Evolutionary conservation across 1,284 basidiomycete species (phyloP).

Genomic region (Gomphus bonarii): DNA sequence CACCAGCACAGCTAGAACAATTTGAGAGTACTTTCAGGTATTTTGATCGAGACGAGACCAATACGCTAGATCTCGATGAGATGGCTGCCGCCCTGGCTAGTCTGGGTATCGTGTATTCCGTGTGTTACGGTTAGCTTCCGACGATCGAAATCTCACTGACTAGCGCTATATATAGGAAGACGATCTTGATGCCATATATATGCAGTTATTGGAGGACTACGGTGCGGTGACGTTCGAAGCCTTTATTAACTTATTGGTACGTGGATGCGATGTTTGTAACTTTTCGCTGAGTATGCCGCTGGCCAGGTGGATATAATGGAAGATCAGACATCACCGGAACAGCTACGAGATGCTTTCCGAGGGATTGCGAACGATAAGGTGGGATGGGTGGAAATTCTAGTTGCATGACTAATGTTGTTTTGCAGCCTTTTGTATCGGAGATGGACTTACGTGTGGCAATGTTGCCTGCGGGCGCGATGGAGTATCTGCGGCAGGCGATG

Average conservation of each 20-base stretch:
- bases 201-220: constrained; percentile 75
- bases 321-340: constrained; percentile 89
- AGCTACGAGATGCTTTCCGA: constrained; percentile 89
- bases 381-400: constrained; percentile 15
- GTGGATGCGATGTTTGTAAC: no score
- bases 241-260: constrained; percentile 86
- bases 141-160: not conserved
- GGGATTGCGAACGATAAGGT: constrained; percentile 89
- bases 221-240: constrained; percentile 90
- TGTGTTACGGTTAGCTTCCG: constrained; percentile 24
- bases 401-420: constrained; percentile 10
- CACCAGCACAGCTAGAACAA: constrained; percentile 93
- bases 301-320: constrained; percentile 86
- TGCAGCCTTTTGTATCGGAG: constrained; percentile 86
- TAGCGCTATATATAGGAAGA: constrained; percentile 53
- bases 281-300: constrained; percentile 4
- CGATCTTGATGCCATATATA: constrained; percentile 80
- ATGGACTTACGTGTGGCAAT: constrained; percentile 85
- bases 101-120: constrained; percentile 87
- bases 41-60: constrained; percentile 90
- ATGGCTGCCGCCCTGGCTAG: constrained; percentile 90
- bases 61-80: constrained; percentile 78
- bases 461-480: constrained; percentile 68
- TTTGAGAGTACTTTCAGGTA: constrained; percentile 97
- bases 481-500: constrained; percentile 76